Evolutionary conservation across 768 basidiomycete genomes (phyloP), one percentile per base, ranked within the genome.

Genomic region (Kwoniella sp.): DNA sequence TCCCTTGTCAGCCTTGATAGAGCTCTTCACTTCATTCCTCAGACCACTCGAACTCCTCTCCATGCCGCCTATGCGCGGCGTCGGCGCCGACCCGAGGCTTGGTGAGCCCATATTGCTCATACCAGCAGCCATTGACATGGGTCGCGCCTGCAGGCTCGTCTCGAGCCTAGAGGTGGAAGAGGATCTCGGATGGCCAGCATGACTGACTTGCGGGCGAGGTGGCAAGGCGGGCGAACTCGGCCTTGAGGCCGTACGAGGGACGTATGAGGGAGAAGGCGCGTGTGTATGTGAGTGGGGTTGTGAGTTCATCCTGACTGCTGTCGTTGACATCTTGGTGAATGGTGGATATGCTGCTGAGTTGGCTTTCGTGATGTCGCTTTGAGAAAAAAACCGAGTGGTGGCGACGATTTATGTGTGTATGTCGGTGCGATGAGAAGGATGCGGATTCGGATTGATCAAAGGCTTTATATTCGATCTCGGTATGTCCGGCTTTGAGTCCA

Each of bases 11-110:
- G 11, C 31, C 50, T 55, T 50, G 23, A 23, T 15, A 23, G 48
- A 52, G 22, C 54, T 37, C 31, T 55, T 62, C 20, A 71, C 38
- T 41, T 72, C 70, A 34, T 68, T 62, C 55, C 66, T 56, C 50
- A 72, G 55, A 17, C 64, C 65, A 66, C 67, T 68, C n/a, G 59
- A 65, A 29, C 59, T 55, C 28, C 70, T 55, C 45, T 70, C 70
- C 59, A 62, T 38, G 9, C n/a, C 50, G 23, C 62, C 58, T 57
- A 67, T 26, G n/a, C 65, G 50, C 12, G 65, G 64, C 23, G 60
- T 70, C 1, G 59, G 60, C 15, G 45, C 57, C 26, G 31, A 26
- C n/a, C 61, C 67, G 22, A 58, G 20, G 13, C 57, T 37, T 2
- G 56, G 47, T 7, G 45, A 23, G 38, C 38, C 61, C 20, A 45